Base-by-base conservation (phyloP, 768 basidiomycete species). In the Termitomyces sp. region DNA sequence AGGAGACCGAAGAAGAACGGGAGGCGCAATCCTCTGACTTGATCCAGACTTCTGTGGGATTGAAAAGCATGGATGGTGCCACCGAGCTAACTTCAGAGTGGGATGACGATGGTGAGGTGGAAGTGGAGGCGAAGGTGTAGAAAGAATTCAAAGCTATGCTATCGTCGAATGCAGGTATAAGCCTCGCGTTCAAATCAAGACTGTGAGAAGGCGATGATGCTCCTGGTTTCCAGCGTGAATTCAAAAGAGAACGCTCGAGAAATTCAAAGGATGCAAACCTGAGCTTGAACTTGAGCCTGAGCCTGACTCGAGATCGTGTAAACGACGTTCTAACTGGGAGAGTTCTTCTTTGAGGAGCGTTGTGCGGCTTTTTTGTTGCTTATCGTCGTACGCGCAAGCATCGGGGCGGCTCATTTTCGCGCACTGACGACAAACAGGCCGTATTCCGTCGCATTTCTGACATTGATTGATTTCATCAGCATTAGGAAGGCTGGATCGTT, bases 311-410 rank as follows among this genome's bases (percentile, higher is more conserved):
- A 87, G 74, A 65, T 85, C 79, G 6, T 77, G 79, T 26, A 86
- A 68, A 43, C 81, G 76, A 22, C 75, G 74, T 67, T 87, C 83
- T 13, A 86, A 76, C 47, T 76, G 69, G 4, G 73, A 71, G 43
- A 85, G 73, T 66, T 84, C 83, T 63, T 85, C 83, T 58, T 79
- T 81, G 34, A 87, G 71, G 24, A 81, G 72, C 65, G 84, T 80
- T 0, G 83, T 86, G 16, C 84, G 78, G 64, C 82, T 84, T 67
- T 84, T 83, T 56, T 79, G 80, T 62, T 77, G 78, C 67, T 78
- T 79, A 65, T 86, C 84, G 63, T 86, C 82, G 71, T 85, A 87
- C 54, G 78, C 70, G 67, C 86, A 86, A 49, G 82, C 78, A 26
- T 76, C 71, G 5, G 71, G 68, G 26, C 84, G 71, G 65, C 80